Evolutionary conservation across 495 filamentous ascomycete genomes (phyloP).

Genomic region (Opeltia flavorubescens): DNA sequence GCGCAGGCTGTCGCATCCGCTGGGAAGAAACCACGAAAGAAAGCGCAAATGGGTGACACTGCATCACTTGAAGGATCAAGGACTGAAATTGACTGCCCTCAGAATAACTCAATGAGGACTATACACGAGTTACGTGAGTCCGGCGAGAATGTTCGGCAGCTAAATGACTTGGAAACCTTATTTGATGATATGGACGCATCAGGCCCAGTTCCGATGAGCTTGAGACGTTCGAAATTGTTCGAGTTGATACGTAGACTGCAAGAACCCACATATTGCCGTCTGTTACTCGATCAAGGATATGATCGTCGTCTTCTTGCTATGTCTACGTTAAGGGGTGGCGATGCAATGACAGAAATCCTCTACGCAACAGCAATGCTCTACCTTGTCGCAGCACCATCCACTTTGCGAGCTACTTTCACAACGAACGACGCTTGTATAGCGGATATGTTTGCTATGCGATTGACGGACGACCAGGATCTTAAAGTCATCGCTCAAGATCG

Average conservation of each 20-base stretch:
- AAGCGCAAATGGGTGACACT: background rate
- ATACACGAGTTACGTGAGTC: constrained; percentile 84
- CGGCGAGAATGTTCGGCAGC: constrained; percentile 69
- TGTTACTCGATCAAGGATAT: constrained; percentile 63
- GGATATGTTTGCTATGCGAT: constrained; percentile 35
- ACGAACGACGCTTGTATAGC: constrained; percentile 35
- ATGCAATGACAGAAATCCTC: constrained; percentile 22
- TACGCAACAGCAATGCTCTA: constrained; percentile 17
- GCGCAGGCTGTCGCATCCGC: background rate
- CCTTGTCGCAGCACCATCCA: constrained; percentile 35
- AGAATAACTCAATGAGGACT: constrained; percentile 51
- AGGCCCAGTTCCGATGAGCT: constrained; percentile 27
- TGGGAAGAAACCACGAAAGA: background rate
- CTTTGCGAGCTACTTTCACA: constrained; percentile 34
- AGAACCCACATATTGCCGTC: constrained; percentile 48
- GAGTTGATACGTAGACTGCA: constrained; percentile 63
- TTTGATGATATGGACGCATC: constrained; percentile 67
- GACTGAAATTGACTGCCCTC: constrained; percentile 34
- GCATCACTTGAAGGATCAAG: background rate
- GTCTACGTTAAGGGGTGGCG: constrained; percentile 15
- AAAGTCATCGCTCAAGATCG: constrained; percentile 41
- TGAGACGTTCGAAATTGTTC: constrained; percentile 39
- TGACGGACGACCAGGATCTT: constrained; percentile 40
- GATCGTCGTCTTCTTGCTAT: constrained; percentile 47
- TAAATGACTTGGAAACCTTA: constrained; percentile 66